Conservation (phyloP, 768 basidiomycete genomes). For the Xerocomellus dryophilus region DNA sequence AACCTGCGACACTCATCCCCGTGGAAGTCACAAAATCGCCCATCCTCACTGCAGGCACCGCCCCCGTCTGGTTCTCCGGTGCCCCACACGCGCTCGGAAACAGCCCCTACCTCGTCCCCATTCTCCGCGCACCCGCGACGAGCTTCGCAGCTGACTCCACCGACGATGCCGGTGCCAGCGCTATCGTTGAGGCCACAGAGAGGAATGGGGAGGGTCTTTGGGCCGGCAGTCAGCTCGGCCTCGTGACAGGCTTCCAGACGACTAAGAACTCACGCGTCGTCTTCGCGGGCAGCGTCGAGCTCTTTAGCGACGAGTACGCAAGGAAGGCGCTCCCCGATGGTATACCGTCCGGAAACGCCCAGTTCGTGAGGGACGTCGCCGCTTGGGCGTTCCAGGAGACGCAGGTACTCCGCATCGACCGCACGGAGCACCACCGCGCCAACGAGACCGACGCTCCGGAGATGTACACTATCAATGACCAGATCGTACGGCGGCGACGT, state of each 20-base stretch:
- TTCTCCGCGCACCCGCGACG: constrained; percentile 73
- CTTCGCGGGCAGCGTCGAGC: constrained; percentile 76
- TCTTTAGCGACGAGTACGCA: constrained; percentile 76
- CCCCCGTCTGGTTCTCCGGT: constrained; percentile 77
- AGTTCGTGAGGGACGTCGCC: constrained; percentile 70
- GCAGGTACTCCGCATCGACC: constrained; percentile 75
- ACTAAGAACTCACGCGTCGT: constrained; percentile 70
- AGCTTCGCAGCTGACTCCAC: constrained; percentile 73
- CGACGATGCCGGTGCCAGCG: constrained; percentile 54
- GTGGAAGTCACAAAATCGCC: constrained; percentile 47
- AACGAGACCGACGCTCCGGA: constrained; percentile 61
- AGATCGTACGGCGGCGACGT: constrained; percentile 51
- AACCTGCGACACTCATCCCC: constrained; percentile 62
- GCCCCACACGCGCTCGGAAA: constrained; percentile 59
- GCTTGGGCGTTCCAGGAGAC: constrained; percentile 92
- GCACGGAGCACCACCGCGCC: constrained; percentile 66
- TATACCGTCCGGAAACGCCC: constrained; percentile 67
- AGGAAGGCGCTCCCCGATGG: constrained; percentile 60
- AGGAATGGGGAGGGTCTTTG: constrained; percentile 77
- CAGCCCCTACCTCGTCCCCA: constrained; percentile 79
- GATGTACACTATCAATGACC: constrained; percentile 82
- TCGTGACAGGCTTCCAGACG: constrained; percentile 91
- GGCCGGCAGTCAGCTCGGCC: constrained; percentile 71
- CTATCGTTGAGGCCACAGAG: constrained; percentile 66
- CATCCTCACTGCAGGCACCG: constrained; percentile 45